A percentile compares a stretch with the other conserved stretches of the same genome.
Conservation (phyloP, 2,329 filamentous ascomycete genomes). For the Fusarium devonianum region DNA sequence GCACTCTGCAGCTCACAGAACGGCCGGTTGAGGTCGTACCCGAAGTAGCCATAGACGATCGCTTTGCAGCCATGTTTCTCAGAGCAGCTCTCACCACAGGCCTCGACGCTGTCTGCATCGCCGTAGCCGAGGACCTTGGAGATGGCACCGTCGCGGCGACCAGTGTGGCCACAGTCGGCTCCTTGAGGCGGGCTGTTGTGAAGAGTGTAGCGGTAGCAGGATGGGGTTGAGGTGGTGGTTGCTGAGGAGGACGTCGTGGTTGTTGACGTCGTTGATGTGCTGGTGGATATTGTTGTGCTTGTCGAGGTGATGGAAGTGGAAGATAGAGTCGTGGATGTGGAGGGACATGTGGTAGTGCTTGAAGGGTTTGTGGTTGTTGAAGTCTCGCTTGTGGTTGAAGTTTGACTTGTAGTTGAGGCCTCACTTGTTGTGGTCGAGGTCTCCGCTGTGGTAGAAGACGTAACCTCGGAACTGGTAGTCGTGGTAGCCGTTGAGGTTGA, state of each 20-base stretch:
- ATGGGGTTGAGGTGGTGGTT: constrained; percentile 5
- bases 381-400: background rate
- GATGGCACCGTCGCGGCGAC: constrained; percentile 10
- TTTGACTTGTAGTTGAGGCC: background rate
- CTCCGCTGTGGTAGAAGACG: background rate
- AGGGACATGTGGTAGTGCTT: background rate
- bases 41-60: constrained; percentile 19
- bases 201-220: constrained; percentile 29
- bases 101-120: constrained; percentile 20
- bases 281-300: constrained; percentile 3
- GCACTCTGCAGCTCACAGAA: constrained; percentile 25
- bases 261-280: no score
- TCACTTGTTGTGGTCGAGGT: background rate
- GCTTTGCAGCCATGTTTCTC: constrained; percentile 17
- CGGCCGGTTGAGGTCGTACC: constrained; percentile 21
- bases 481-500: background rate
- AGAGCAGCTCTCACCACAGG: constrained; percentile 25
- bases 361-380: constrained; percentile 3
- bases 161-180: constrained; percentile 16
- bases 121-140: constrained; percentile 24
- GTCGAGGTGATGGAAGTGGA: background rate
- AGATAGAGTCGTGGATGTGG: background rate
- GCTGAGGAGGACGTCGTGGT: constrained; percentile 1
- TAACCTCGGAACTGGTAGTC: background rate
- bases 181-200: constrained; percentile 7